Percentiles rank a stretch among this genome's conserved stretches.
phyloP scores from a whole-genome alignment of 106 monocot genomes.

The Iris macrosiphon region DNA sequence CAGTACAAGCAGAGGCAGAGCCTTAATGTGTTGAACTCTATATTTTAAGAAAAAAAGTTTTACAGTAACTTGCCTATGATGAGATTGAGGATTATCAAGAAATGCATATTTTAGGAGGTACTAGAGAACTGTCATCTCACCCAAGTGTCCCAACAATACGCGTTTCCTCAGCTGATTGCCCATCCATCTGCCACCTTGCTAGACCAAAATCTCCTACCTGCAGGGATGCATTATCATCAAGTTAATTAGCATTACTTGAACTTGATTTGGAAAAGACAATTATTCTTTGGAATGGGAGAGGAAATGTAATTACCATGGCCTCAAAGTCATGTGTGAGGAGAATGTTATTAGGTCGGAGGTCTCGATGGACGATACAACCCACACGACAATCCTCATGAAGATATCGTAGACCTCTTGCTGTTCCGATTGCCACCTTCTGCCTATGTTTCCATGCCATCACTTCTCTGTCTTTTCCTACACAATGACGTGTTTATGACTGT shows the following conservation, averaged over 20 bases:
- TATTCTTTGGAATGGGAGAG: slow-evolving; percentile 1
- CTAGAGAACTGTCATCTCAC: slow-evolving; percentile 1
- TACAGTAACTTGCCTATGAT: too few relatives aligned
- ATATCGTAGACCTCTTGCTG: slow-evolving; percentile 62
- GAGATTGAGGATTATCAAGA: neutral
- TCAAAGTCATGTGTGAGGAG: slow-evolving; percentile 69
- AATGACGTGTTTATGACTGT: neutral
- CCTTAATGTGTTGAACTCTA: neutral
- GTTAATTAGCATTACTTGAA: neutral
- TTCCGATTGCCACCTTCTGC: slow-evolving; percentile 40
- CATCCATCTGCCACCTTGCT: slow-evolving; percentile 24
- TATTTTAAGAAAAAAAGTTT: neutral
- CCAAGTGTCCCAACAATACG: slow-evolving; percentile 20
- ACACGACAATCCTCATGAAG: slow-evolving; percentile 71
- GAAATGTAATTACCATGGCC: slow-evolving; percentile 33
- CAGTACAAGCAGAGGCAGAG: too few relatives aligned
- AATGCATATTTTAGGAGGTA: neutral
- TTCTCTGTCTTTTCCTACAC: neutral
- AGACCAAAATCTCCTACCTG: slow-evolving; percentile 28
- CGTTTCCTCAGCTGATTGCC: slow-evolving; percentile 19
- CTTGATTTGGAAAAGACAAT: neutral
- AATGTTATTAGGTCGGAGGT: slow-evolving; percentile 49
- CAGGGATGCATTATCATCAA: neutral
- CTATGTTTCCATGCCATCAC: slow-evolving; percentile 10
- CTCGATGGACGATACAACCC: slow-evolving; percentile 50